A percentile compares a stretch with the other conserved stretches of the same genome.
These are phyloP conservation scores for Backusella circina DNA, from an alignment of 192 early-diverging fungal genomes.

Conservation along the genomic window DNA sequence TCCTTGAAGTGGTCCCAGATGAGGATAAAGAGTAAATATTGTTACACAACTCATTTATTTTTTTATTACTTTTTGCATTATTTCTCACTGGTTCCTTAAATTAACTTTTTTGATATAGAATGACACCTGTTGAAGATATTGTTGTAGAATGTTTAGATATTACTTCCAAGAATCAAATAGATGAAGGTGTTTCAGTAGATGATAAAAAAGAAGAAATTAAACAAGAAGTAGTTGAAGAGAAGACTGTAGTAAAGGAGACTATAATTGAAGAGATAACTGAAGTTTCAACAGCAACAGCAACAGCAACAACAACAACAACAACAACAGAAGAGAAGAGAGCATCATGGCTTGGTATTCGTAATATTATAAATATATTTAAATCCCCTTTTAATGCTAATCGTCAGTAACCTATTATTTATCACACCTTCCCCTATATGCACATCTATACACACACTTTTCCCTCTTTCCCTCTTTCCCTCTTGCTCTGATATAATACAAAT, in stretches of 20 bases:
- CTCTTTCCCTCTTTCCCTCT: neutral
- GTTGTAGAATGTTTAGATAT: neutral
- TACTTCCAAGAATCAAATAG: neutral
- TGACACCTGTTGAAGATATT: neutral
- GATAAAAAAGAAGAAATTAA: neutral
- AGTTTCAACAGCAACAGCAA: neutral
- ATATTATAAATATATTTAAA: neutral
- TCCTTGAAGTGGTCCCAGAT: slow-evolving; percentile 5
- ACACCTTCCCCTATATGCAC: neutral
- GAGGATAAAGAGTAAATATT: neutral
- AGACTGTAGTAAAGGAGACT: neutral
- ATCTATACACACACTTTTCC: neutral
- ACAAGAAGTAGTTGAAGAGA: neutral
- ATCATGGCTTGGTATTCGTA: neutral
- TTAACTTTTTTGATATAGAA: neutral
- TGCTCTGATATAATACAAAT: neutral
- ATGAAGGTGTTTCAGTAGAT: neutral
- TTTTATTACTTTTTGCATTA: neutral
- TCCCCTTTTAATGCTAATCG: neutral
- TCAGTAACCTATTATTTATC: neutral
- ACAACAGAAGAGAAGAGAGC: neutral
- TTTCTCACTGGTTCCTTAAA: neutral
- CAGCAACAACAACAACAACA: neutral
- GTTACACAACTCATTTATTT: slow-evolving; percentile 3
- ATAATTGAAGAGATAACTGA: neutral